A percentile compares a stretch with the other conserved stretches of the same genome.
phyloP scores from a whole-genome alignment of 2,329 filamentous ascomycete species.

The Aspergillus sp. region DNA sequence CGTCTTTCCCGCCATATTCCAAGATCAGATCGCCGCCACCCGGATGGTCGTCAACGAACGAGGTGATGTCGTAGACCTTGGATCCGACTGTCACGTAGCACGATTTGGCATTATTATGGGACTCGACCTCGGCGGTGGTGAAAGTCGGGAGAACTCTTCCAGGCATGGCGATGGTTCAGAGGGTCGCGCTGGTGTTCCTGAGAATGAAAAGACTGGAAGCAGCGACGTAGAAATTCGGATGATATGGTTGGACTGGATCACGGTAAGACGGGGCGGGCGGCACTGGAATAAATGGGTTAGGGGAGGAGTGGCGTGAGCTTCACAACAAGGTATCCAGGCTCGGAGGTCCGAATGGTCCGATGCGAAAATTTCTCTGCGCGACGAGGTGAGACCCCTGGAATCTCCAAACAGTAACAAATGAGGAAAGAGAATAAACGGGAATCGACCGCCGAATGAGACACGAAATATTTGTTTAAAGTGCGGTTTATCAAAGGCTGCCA shows the following conservation, averaged over 20 bases:
- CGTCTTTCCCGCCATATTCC: constrained; percentile 85
- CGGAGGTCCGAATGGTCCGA: constrained; percentile 20
- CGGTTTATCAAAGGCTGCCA: no score
- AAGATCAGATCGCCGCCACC: constrained; percentile 85
- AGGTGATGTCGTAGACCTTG: constrained; percentile 93
- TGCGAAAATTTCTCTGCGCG: constrained; percentile 9
- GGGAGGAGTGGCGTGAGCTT: constrained; percentile 22
- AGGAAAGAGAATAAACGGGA: background rate
- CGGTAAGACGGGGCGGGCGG: constrained; percentile 1
- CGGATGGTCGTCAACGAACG: constrained; percentile 86
- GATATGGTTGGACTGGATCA: constrained; percentile 8
- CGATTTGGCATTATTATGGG: constrained; percentile 74
- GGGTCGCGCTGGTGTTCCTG: background rate
- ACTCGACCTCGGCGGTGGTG: constrained; percentile 73
- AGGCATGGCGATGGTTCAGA: constrained; percentile 59
- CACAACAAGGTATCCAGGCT: constrained; percentile 14
- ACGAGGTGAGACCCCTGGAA: background rate
- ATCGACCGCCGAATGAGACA: background rate
- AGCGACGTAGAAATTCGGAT: constrained; percentile 7
- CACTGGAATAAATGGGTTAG: constrained; percentile 14
- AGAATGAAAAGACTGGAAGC: background rate
- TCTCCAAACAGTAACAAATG: background rate
- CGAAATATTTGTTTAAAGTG: background rate
- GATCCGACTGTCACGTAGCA: constrained; percentile 90
- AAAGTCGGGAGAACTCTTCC: constrained; percentile 79